These are phyloP conservation scores for Xylaria multiplex DNA, from an alignment of 2,329 filamentous ascomycete genomes.

Conservation along the genomic window DNA sequence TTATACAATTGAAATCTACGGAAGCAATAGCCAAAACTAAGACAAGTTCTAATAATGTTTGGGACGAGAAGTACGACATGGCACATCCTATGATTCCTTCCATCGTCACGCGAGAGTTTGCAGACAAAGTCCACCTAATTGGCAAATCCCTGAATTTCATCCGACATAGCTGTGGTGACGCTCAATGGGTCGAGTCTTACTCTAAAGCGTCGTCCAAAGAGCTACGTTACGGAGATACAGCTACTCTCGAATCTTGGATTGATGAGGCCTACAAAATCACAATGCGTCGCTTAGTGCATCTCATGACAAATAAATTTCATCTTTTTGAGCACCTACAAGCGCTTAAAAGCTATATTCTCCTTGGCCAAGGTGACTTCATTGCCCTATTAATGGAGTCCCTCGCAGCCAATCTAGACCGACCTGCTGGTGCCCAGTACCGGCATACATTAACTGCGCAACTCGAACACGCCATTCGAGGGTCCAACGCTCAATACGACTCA, in stretches of 20 bases:
- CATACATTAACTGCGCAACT: conserved; percentile 98
- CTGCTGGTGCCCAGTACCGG: conserved; percentile 95
- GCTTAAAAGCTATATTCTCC: conserved; percentile 91
- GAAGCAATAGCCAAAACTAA: conserved; percentile 58
- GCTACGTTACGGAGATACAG: conserved; percentile 90
- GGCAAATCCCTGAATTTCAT: conserved; percentile 99
- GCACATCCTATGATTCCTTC: conserved; percentile 87
- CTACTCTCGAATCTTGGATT: conserved; percentile 89
- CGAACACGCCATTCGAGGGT: conserved; percentile 95
- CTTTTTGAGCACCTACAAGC: conserved; percentile 92
- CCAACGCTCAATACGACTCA: conserved; percentile 95
- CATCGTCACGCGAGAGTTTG: conserved; percentile 93
- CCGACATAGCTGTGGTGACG: conserved; percentile 91
- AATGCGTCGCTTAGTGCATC: conserved; percentile 90
- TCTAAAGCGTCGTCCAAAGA: conserved; percentile 93
- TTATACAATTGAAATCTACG: conserved; percentile 84
- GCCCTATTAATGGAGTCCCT: conserved; percentile 96
- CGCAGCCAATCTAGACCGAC: conserved; percentile 89
- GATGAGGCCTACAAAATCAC: conserved; percentile 98
- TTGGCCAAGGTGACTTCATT: conserved; percentile 97
- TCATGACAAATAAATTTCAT: conserved; percentile 96
- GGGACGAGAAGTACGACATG: conserved; percentile 97
- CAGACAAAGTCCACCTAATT: conserved; percentile 95
- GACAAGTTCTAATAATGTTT: conserved; percentile 83
- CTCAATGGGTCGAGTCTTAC: conserved; percentile 94